Conservation (phyloP, 1,139 yeast species). For the Saccharomycopsis crataegensis region DNA sequence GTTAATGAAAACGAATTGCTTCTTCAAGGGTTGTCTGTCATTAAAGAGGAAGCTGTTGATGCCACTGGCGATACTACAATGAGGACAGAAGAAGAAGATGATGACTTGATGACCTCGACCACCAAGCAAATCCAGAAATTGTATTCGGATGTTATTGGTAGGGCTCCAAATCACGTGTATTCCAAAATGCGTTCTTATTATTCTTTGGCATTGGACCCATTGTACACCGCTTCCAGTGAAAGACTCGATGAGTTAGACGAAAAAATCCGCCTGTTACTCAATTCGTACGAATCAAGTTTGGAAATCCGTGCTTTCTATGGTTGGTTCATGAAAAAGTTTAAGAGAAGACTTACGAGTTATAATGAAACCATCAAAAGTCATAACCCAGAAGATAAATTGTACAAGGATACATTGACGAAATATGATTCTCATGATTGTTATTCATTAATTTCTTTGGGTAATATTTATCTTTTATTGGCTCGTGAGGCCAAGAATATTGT, state of each 20-base stretch:
- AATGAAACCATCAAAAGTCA: conserved; percentile 31
- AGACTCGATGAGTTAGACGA: conserved; percentile 40
- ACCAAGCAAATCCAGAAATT: conserved; percentile 39
- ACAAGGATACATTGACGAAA: conserved; percentile 75
- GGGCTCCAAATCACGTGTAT: conserved; percentile 65
- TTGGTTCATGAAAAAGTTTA: conserved; percentile 70
- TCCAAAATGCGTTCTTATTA: conserved; percentile 70
- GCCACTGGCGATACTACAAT: conserved; percentile 19
- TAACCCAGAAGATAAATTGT: conserved; percentile 68
- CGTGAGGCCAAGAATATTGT: conserved; percentile 54
- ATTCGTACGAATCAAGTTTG: conserved; percentile 50
- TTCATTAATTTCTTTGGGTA: conserved; percentile 85
- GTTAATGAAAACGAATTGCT: conserved; percentile 39
- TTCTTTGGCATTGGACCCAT: conserved; percentile 33
- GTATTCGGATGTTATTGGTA: conserved; percentile 49
- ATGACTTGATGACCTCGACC: conserved; percentile 34
- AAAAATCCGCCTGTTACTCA: conserved; percentile 49
- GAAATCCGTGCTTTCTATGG: conserved; percentile 89
- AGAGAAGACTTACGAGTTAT: conserved; percentile 33
- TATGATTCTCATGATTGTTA: conserved; percentile 84
- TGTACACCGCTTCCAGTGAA: conserved; percentile 29
- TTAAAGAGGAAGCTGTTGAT: conserved; percentile 27
- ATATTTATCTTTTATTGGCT: conserved; percentile 76
- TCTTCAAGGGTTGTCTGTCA: conserved; percentile 15
- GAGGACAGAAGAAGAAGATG: conserved; percentile 10